phyloP scores from a whole-genome alignment of 495 filamentous ascomycete genomes.

The Aspergillus nanangensis region DNA sequence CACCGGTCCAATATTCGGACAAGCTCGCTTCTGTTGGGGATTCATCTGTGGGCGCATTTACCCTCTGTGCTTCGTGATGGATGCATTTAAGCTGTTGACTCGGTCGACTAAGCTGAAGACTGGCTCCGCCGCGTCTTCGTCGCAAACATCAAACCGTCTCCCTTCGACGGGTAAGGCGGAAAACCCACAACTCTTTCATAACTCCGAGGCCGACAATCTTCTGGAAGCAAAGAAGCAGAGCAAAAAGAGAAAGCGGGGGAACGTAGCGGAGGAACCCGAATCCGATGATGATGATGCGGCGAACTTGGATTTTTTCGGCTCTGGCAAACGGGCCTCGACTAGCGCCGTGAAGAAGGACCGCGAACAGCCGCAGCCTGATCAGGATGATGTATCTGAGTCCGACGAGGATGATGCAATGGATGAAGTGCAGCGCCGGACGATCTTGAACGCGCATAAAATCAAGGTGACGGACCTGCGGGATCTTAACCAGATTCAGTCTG shows the following conservation, averaged over 20 bases:
- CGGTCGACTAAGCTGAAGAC: constrained; percentile 50
- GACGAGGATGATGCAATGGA: constrained; percentile 34
- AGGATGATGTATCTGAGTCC: constrained; percentile 19
- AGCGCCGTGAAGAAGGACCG: constrained; percentile 11
- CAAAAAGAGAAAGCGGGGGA: constrained; percentile 40
- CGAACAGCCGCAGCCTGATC: constrained; percentile 5
- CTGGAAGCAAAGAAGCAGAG: constrained; percentile 25
- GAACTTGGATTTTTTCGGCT: constrained; percentile 37
- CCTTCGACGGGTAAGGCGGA: constrained; percentile 47
- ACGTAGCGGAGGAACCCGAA: constrained; percentile 14
- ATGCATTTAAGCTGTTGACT: constrained; percentile 52
- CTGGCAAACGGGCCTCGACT: constrained; percentile 19
- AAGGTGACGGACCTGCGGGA: constrained; percentile 72
- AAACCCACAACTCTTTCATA: constrained; percentile 52
- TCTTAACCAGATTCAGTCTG: constrained; percentile 30
- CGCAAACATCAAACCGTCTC: constrained; percentile 22
- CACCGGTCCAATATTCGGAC: no score
- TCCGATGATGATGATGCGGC: constrained; percentile 19
- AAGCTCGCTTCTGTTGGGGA: no score
- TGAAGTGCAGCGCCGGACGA: constrained; percentile 65
- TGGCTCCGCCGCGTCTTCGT: constrained; percentile 14
- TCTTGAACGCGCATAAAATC: constrained; percentile 79
- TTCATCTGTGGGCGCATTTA: no score
- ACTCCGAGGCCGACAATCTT: constrained; percentile 27
- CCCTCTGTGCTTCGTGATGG: constrained; percentile 35